Evolutionary conservation across 1,284 basidiomycete genomes (phyloP), one percentile per base, ranked within the genome.

Genomic region (Pulveroboletus sp.): DNA sequence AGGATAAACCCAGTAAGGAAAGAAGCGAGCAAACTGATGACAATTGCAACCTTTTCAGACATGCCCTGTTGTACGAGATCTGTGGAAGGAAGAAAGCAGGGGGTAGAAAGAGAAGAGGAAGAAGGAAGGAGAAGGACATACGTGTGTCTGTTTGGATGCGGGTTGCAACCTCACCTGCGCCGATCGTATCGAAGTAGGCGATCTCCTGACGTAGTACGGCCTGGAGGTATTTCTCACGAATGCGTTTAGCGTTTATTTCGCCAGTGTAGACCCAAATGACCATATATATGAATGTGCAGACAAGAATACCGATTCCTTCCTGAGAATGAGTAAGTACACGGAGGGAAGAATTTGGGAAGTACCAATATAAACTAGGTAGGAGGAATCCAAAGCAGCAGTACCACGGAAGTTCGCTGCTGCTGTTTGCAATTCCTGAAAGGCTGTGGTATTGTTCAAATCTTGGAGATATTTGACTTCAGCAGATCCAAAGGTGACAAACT

Each of bases 161-260:
- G 15, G 35, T 97, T 3, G 96, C 91, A 33, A 99, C 87, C 74
- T 98, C 96, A 59, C 96, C 96, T 7, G 96, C 90, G 25, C 96
- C 96, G 53, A 98, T 85, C 22, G 88, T 85, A 71, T 98, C 96
- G 68, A 98, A 98, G 77, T 85, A 98, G 11, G 89, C 88, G 55
- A 92, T 86, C 72, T 96, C 88, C 73, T 94, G 90, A 38, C 92
- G 87, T 15, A 96, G 79, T 22, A 94, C 75, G 4, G 91, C 85
- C 53, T 80, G 75, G 5, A 96, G 81, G 65, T 92, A 92, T 7
- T 68, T 75, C 72, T 92, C 91, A 25, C 90, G 85, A 35, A 92
- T 82, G 18, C 96, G 86, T 66, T 91, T 92, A 0, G 94, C 89
- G 65, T 92, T 91, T 49, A 86, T 74, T 74, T 98, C 96, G n/a